Percentiles rank a stretch among this genome's conserved stretches.
Evolutionary conservation across 2,329 filamentous ascomycete genomes (phyloP).

Genomic region (Cladosporium sp.): DNA sequence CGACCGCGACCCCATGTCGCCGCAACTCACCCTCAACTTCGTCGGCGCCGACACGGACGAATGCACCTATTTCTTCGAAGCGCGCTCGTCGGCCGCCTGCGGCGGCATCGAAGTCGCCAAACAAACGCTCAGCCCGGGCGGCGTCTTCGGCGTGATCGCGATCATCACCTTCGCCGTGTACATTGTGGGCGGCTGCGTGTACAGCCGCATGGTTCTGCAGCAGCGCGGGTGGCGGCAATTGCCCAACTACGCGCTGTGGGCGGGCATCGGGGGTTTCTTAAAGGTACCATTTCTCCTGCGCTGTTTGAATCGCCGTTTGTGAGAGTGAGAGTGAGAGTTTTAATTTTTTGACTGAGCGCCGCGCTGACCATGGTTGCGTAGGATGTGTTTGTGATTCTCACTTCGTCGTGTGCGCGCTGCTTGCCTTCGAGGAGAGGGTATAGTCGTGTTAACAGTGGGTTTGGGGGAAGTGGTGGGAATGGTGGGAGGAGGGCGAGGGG

Average conservation of each 20-base stretch:
- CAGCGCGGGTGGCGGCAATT: constrained; percentile 93
- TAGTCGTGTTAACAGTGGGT: constrained; percentile 54
- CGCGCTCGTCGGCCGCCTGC: constrained; percentile 83
- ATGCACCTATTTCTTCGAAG: constrained; percentile 95
- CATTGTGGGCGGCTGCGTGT: constrained; percentile 87
- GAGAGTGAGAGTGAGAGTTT: neutral
- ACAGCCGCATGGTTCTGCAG: constrained; percentile 91
- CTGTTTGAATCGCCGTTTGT: neutral
- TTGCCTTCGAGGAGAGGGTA: constrained; percentile 69
- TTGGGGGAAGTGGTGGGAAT: neutral
- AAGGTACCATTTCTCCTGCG: constrained; percentile 57
- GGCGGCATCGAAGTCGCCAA: constrained; percentile 63
- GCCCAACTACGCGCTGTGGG: constrained; percentile 93
- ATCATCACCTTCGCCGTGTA: constrained; percentile 81
- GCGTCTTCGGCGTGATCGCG: constrained; percentile 85
- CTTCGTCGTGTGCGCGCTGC: constrained; percentile 69
- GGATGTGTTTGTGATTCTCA: constrained; percentile 66
- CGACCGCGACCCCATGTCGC: constrained; percentile 74
- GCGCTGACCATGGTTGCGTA: constrained; percentile 28
- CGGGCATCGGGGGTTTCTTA: constrained; percentile 80
- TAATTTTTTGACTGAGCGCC: neutral
- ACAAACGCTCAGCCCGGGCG: constrained; percentile 66
- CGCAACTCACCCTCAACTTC: constrained; percentile 74
- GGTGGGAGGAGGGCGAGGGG: constrained; percentile 43
- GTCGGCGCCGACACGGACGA: constrained; percentile 80